Evolutionary conservation across 768 basidiomycete genomes (phyloP).

Genomic region (Sarcodon aspratus): DNA sequence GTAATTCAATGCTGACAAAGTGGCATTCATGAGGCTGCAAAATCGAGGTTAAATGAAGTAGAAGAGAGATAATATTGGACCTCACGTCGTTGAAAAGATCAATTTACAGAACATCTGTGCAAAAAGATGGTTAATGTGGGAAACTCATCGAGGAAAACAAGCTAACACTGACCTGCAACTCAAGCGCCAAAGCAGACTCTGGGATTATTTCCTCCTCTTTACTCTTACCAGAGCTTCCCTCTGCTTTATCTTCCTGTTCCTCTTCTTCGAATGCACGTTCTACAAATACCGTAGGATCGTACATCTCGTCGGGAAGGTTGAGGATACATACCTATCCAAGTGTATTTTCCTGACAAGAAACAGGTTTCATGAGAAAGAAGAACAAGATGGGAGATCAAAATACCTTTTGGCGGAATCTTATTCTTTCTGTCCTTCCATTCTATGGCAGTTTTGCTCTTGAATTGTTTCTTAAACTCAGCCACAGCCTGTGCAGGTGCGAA

Average conservation of each 20-base stretch:
- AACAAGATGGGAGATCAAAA: background rate
- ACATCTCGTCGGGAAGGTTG: background rate
- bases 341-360: conserved; percentile 37
- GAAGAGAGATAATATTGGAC: background rate
- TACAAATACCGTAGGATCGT: conserved; percentile 8
- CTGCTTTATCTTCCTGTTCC: conserved; percentile 22
- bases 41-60: background rate
- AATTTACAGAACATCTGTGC: conserved; percentile 33
- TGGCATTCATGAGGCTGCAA: conserved; percentile 37
- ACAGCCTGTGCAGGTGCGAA: conserved; percentile 28
- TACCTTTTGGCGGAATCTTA: conserved; percentile 36
- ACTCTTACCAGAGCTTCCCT: conserved; percentile 12
- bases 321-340: conserved; percentile 35
- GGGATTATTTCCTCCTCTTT: conserved; percentile 30
- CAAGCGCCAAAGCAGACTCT: conserved; percentile 29
- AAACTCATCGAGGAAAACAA: background rate
- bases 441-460: conserved; percentile 38
- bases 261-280: conserved; percentile 47
- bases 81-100: conserved; percentile 39
- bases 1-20: conserved; percentile 52
- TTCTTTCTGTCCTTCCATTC: conserved; percentile 41
- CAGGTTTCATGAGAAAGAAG: background rate
- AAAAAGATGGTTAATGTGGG: too few species aligned
- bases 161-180: conserved; percentile 28
- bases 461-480: conserved; percentile 49